phyloP scores from a whole-genome alignment of 768 basidiomycete species.

The Rubroboletus satanas region DNA sequence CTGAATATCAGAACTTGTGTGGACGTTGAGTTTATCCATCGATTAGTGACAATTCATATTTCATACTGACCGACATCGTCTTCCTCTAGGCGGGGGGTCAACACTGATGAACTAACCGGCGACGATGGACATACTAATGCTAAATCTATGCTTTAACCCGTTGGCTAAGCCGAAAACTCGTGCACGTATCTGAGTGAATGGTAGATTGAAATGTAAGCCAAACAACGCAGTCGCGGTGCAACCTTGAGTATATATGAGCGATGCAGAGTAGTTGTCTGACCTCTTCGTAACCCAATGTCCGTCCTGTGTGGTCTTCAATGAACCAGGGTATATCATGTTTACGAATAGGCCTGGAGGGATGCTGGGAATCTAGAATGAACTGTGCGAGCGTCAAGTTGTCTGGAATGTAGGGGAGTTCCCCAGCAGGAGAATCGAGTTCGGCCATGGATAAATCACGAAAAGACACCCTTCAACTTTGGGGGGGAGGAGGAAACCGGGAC shows the following conservation, averaged over 20 bases:
- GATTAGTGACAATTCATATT: background rate
- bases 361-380: slow-evolving; percentile 36
- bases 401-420: slow-evolving; percentile 32
- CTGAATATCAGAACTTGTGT: slow-evolving; percentile 57
- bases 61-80: slow-evolving; percentile 37
- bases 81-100: slow-evolving; percentile 27
- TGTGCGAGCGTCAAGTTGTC: slow-evolving; percentile 38
- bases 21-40: slow-evolving; percentile 5
- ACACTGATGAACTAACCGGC: background rate
- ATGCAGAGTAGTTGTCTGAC: slow-evolving; percentile 14
- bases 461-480: background rate
- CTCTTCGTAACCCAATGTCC: slow-evolving; percentile 35
- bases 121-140: slow-evolving; percentile 28
- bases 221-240: background rate
- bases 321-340: slow-evolving; percentile 34
- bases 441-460: slow-evolving; percentile 16
- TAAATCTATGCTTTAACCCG: slow-evolving; percentile 32
- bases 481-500: background rate
- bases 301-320: slow-evolving; percentile 40
- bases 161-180: slow-evolving; percentile 39
- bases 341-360: slow-evolving; percentile 29
- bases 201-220: background rate
- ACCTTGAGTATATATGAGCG: background rate
- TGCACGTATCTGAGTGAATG: slow-evolving; percentile 29
- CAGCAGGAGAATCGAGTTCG: slow-evolving; percentile 29